phyloP scores from a whole-genome alignment of 192 early-diverging fungal genomes.

The Coemansia nantahalensis region DNA sequence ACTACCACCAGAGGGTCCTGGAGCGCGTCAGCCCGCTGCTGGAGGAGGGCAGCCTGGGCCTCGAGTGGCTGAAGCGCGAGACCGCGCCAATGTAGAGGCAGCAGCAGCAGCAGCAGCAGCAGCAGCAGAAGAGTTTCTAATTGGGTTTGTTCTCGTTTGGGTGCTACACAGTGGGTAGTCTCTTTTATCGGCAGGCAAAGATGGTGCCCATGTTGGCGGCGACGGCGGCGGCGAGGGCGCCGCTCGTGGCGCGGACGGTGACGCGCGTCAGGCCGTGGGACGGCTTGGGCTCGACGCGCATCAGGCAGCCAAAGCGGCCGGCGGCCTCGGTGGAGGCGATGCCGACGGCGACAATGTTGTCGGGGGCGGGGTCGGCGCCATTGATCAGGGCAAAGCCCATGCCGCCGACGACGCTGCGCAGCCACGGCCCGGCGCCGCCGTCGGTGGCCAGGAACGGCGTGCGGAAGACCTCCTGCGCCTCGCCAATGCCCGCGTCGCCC shows the following conservation, averaged over 20 bases:
- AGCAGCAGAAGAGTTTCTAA: no score
- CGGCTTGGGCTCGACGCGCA: slow-evolving; percentile 83
- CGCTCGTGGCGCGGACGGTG: slow-evolving; percentile 87
- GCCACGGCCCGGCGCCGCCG: slow-evolving; percentile 52
- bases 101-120: no score
- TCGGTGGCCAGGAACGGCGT: slow-evolving; percentile 30
- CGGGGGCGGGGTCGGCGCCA: slow-evolving; percentile 83
- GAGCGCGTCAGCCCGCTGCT: slow-evolving; percentile 80
- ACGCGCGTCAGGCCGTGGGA: slow-evolving; percentile 86
- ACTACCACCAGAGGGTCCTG: slow-evolving; percentile 73
- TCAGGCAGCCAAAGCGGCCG: slow-evolving; percentile 88
- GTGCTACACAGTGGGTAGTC: no score
- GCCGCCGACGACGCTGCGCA: slow-evolving; percentile 60
- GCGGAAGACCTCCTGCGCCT: slow-evolving; percentile 60
- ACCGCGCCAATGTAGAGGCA: slow-evolving; percentile 59
- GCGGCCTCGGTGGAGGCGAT: slow-evolving; percentile 71
- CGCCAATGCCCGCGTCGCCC: slow-evolving; percentile 75
- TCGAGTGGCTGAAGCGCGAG: slow-evolving; percentile 83
- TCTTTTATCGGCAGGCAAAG: slow-evolving; percentile 17
- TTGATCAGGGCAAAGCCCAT: slow-evolving; percentile 74
- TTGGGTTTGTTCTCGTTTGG: no score
- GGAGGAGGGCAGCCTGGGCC: slow-evolving; percentile 60
- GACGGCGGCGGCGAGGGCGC: slow-evolving; percentile 60
- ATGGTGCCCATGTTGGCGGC: slow-evolving; percentile 41
- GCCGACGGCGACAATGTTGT: slow-evolving; percentile 87